Conservation (phyloP, 2,329 filamentous ascomycete species). For the Aciculosporium take region DNA sequence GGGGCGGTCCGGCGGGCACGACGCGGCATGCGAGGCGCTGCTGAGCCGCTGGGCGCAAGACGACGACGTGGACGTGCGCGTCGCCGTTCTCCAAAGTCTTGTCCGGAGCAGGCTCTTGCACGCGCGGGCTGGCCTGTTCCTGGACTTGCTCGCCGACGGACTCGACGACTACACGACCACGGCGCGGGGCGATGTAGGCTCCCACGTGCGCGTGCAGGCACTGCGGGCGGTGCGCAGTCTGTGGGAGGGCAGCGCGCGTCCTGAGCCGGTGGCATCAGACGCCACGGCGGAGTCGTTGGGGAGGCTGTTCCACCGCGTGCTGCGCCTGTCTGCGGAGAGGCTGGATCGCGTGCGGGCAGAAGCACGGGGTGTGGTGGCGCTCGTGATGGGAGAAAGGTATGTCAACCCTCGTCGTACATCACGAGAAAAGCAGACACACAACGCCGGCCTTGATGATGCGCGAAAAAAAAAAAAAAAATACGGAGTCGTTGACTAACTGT, state of each 20-base stretch:
- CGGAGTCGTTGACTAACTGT: constrained; percentile 3
- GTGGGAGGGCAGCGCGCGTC: constrained; percentile 24
- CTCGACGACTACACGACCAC: constrained; percentile 87
- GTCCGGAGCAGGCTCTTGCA: constrained; percentile 30
- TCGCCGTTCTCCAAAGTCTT: constrained; percentile 42
- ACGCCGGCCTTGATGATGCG: no score
- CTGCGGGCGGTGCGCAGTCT: constrained; percentile 60
- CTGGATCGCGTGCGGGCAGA: constrained; percentile 69
- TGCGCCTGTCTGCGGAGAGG: constrained; percentile 73
- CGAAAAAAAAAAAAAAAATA: background rate
- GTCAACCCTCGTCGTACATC: constrained; percentile 10
- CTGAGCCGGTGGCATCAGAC: constrained; percentile 8
- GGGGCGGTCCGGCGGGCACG: constrained; percentile 7
- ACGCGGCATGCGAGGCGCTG: constrained; percentile 30
- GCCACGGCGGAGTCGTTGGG: constrained; percentile 19
- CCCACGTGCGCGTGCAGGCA: constrained; percentile 68
- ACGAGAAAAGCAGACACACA: background rate
- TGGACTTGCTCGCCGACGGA: constrained; percentile 37
- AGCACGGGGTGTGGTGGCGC: constrained; percentile 40
- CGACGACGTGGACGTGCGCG: constrained; percentile 34
- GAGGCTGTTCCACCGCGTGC: constrained; percentile 32
- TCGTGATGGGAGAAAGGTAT: constrained; percentile 32
- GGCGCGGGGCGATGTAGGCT: constrained; percentile 79
- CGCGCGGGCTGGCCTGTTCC: constrained; percentile 25
- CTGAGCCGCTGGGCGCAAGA: constrained; percentile 38